A percentile compares a stretch with the other conserved stretches of the same genome.
These are phyloP conservation scores for Quercus glauca DNA, from an alignment of 306 rosid species.

Conservation along the genomic window DNA sequence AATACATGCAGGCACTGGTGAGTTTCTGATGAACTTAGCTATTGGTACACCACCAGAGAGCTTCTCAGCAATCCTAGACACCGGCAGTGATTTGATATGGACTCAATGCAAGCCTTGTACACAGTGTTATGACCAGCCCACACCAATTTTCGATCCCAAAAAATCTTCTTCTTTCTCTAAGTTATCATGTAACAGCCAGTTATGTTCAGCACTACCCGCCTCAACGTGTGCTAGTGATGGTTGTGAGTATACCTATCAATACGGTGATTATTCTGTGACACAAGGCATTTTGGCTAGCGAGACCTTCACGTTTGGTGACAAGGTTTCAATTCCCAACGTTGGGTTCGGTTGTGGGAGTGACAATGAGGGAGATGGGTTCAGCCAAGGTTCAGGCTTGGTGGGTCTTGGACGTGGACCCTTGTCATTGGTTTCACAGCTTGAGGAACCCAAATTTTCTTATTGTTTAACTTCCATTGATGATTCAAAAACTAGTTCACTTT, in stretches of 20 bases:
- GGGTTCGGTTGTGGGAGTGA: conserved; percentile 88
- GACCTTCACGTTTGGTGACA: conserved; percentile 61
- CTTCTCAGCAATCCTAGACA: conserved; percentile 72
- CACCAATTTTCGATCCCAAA: conserved; percentile 68
- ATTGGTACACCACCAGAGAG: conserved; percentile 66
- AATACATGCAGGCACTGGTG: conserved; percentile 61
- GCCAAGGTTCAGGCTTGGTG: conserved; percentile 72
- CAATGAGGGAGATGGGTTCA: conserved; percentile 75
- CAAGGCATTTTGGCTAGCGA: conserved; percentile 67
- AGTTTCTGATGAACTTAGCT: conserved; percentile 59
- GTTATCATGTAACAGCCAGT: conserved; percentile 40
- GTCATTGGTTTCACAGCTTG: conserved; percentile 73
- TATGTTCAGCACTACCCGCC: conserved; percentile 56
- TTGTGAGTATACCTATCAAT: conserved; percentile 62
- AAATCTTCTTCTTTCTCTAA: conserved; percentile 58
- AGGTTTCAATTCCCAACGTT: conserved; percentile 30
- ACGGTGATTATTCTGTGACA: conserved; percentile 76
- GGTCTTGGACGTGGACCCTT: conserved; percentile 85
- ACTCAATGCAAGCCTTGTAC: conserved; percentile 83
- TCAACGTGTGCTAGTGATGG: conserved; percentile 45
- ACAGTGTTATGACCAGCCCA: conserved; percentile 61
- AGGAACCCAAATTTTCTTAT: conserved; percentile 69
- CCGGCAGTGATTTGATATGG: conserved; percentile 93
- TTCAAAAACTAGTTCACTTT: conserved; percentile 46
- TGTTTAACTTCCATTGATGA: conserved; percentile 68